Base-by-base conservation (phyloP, 441 rosid species). In the Brassica hybrid region DNA sequence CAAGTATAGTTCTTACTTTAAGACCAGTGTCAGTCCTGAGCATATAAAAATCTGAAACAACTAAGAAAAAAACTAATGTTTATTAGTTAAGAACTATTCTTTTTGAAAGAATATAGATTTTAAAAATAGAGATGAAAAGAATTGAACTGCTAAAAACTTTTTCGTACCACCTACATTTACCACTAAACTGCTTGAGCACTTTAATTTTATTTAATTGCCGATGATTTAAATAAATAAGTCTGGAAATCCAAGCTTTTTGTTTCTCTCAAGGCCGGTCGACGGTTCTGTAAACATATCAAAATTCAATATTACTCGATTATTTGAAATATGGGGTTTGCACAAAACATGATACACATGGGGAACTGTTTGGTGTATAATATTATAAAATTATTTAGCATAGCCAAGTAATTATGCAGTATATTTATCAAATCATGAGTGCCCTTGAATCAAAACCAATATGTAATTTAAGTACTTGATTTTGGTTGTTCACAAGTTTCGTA, bases 271-370 rank as follows among this genome's bases (percentile, higher is more conserved):
- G 2, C 56, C 17, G 56, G 57, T 50, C 6, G 2, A 18, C 17
- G 56, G 57, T 50, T 14, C 9, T 6, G 57, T 72, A 21, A 34
- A 48, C 38, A 66, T 23, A 72, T 60, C 58, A 73, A 67, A 58
- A 61, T 3, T 34, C 34, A 41, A 60, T 7, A 61, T 8, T 73
- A 25, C 45, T 79, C 36, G 27, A 38, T 27, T 68, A 17, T 67
- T 60, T 61, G 50, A 61, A 73, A 73, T 12, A 68, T 67, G 32
- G 23, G 52, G 8, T 62, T 27, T 54, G 78, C 78, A 73, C 82
- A 73, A 79, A 73, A 54, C 82, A 73, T 79, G 75, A 73, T 68
- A 79, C 78, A 73, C 82, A 73, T 79, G 78, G 82, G 64, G 75
- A 73, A 60, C 17, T 63, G 57, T 50, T 50, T 50, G 43, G 62